These are phyloP conservation scores for Capsicum pubescens DNA, from an alignment of 257 asterid species.

Conservation along the genomic window DNA sequence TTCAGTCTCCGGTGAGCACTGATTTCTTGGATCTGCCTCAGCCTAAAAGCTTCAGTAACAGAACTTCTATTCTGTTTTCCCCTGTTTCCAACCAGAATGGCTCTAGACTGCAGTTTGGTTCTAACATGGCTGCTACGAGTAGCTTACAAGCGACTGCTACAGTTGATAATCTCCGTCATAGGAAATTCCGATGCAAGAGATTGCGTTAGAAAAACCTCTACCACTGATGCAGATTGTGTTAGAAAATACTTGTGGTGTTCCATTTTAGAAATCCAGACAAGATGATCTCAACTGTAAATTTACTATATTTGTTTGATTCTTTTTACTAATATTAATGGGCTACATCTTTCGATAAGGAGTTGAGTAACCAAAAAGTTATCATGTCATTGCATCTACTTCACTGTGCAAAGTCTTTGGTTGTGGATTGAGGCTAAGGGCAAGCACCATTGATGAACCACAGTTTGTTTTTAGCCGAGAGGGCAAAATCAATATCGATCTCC, in stretches of 20 bases:
- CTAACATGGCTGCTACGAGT: background rate
- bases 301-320: background rate
- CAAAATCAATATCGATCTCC: too few relatives aligned
- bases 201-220: background rate
- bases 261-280: background rate
- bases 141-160: background rate
- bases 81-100: background rate
- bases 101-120: too few relatives aligned
- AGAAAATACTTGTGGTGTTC: background rate
- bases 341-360: too few relatives aligned
- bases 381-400: too few relatives aligned
- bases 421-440: too few relatives aligned
- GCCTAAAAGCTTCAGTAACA: slow-evolving; percentile 30
- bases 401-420: too few relatives aligned
- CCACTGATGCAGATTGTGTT: background rate
- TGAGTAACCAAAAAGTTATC: too few relatives aligned
- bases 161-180: background rate
- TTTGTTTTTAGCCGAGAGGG: too few relatives aligned
- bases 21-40: slow-evolving; percentile 29
- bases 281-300: background rate
- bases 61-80: background rate
- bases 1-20: slow-evolving; percentile 29
- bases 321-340: background rate
- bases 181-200: background rate
- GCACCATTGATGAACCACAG: too few relatives aligned